A percentile compares a stretch with the other conserved stretches of the same genome.
Evolutionary conservation across 305 asterid genomes (phyloP).

Genomic region (Fraxinus angustifolia): DNA sequence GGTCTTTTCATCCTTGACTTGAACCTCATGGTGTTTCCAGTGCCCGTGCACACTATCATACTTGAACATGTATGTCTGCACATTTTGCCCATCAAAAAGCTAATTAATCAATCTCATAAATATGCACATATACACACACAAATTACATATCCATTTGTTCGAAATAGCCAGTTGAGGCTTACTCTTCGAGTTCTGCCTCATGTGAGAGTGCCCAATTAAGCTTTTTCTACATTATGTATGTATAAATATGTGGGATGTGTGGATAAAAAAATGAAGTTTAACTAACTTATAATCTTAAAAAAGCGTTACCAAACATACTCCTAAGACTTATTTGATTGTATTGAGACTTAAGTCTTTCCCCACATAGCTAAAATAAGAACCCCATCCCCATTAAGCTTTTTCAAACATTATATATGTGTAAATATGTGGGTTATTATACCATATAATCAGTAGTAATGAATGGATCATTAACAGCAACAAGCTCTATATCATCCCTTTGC

Average conservation of each 20-base stretch:
- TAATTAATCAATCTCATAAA: neutral
- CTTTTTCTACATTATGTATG: too few species aligned
- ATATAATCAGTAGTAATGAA: neutral
- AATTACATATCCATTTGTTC: too few species aligned
- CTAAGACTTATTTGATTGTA: too few species aligned
- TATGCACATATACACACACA: neutral
- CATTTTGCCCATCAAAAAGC: neutral
- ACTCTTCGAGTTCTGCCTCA: neutral
- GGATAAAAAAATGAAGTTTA: too few species aligned
- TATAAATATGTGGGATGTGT: too few species aligned
- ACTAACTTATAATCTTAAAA: too few species aligned
- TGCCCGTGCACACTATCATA: conserved; percentile 12
- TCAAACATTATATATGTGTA: too few species aligned
- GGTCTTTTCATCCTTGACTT: neutral
- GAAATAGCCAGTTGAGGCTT: neutral
- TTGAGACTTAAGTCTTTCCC: too few species aligned
- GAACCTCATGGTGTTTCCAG: conserved; percentile 6
- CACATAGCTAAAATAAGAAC: neutral
- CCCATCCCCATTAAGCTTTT: neutral
- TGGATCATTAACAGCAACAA: neutral
- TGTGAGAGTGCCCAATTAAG: neutral
- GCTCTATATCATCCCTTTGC: neutral
- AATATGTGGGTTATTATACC: neutral
- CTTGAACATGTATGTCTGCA: conserved; percentile 14
- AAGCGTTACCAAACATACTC: too few species aligned